Conservation (phyloP, 495 filamentous ascomycete genomes). For the Neurospora sp. region DNA sequence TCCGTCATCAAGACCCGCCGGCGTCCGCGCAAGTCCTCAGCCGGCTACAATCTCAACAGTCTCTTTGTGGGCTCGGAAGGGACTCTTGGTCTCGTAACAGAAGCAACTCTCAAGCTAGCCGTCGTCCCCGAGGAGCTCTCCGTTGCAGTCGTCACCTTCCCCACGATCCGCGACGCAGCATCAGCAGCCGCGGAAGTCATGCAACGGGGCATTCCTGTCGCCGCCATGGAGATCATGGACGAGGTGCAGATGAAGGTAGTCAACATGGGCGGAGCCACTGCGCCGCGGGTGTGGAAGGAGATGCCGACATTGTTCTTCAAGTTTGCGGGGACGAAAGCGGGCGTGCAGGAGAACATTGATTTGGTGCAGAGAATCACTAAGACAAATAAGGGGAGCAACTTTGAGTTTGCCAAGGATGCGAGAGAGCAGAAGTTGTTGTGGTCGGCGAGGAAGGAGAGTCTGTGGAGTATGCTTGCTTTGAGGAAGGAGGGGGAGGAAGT, state of each 20-base stretch:
- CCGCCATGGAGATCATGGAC: slow-evolving; percentile 76
- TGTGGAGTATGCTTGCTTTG: slow-evolving; percentile 68
- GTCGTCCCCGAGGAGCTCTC: slow-evolving; percentile 62
- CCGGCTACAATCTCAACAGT: slow-evolving; percentile 70
- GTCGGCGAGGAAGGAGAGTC: slow-evolving; percentile 64
- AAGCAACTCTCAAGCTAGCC: slow-evolving; percentile 64
- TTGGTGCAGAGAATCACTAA: slow-evolving; percentile 57
- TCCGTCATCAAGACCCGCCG: slow-evolving; percentile 68
- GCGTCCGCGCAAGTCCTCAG: slow-evolving; percentile 66
- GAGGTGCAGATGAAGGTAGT: slow-evolving; percentile 74
- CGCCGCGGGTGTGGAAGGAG: slow-evolving; percentile 60
- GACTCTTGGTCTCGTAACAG: slow-evolving; percentile 68
- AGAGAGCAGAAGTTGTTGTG: slow-evolving; percentile 63
- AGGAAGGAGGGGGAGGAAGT: slow-evolving; percentile 50
- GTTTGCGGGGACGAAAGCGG: slow-evolving; percentile 61
- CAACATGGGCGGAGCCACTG: slow-evolving; percentile 59
- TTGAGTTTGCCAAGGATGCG: slow-evolving; percentile 60
- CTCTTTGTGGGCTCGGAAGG: slow-evolving; percentile 73
- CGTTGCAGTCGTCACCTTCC: slow-evolving; percentile 69
- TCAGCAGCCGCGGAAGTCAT: slow-evolving; percentile 60
- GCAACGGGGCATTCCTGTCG: slow-evolving; percentile 61
- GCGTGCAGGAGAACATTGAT: slow-evolving; percentile 58
- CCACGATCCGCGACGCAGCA: slow-evolving; percentile 61
- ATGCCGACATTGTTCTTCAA: slow-evolving; percentile 77
- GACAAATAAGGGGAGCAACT: slow-evolving; percentile 50